Base-by-base conservation (phyloP, 2,329 filamentous ascomycete genomes). In the Epichloe sibirici region DNA sequence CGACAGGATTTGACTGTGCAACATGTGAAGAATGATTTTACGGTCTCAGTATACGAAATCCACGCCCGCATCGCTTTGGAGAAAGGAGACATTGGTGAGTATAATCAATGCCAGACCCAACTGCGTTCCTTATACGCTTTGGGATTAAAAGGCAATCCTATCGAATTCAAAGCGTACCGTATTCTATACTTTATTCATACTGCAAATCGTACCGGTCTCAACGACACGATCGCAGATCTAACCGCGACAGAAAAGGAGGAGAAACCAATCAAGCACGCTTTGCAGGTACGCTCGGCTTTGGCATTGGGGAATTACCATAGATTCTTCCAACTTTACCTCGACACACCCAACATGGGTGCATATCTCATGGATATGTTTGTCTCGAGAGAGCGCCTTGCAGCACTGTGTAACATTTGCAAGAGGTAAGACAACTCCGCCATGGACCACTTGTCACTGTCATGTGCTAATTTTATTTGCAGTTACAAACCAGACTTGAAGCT, bases 301-400 rank as follows among this genome's bases (percentile, higher is more conserved):
- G 91, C 93, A 49, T 76, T 94, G 67, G 90, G 90, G 62, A 97
- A 97, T 72, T 96, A 96, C 69, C 91, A 98, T 73, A 91, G 82
- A 68, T 97, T 98, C 71, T 97, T 98, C 79, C 87, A 88, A 73
- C 81, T 98, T 45, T 98, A 96, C 69, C 82, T 94, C 60, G 85
- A 91, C 66, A 90, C 90, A 25, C 90, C 90, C 49, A 94, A 95
- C 64, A 95, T 98, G 90, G 91, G 93, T 56, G 90, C 87, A 61
- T 97, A 97, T 71, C 80, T 98, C 49, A 95, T 98, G 88, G 93
- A 98, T 74, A 96, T 95, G 88, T 97, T 98, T 74, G 86, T 97
- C 67, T 84, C 84, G 63, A 85, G 93, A 65, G 91, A 98, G 74
- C 88, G 93, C 63, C 81, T 98, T 59, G 84, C 86, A 65, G 93